A percentile compares a stretch with the other conserved stretches of the same genome.
Evolutionary conservation across 2,329 filamentous ascomycete species (phyloP).

Genomic region (Capronia epimyces): DNA sequence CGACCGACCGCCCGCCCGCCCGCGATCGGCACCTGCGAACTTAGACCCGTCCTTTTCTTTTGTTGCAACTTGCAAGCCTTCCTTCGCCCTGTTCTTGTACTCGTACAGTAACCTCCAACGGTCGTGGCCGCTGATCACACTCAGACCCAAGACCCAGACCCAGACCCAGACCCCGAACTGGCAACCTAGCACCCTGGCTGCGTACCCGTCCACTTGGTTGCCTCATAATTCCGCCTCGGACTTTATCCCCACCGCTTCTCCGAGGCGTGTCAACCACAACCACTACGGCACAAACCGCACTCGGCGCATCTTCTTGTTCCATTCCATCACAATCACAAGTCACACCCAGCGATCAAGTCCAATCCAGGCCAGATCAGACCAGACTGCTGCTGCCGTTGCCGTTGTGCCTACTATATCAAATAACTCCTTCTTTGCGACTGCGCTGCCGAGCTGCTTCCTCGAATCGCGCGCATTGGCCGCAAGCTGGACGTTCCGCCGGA

Average conservation of each 20-base stretch:
- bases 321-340: background rate
- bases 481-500: background rate
- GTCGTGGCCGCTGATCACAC: no score
- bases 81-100: background rate
- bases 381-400: background rate
- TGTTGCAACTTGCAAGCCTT: background rate
- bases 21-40: background rate
- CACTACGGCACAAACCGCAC: background rate
- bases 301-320: background rate
- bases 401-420: no score
- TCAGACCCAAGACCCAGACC: no score
- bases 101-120: no score
- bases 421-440: no score
- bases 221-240: conserved; percentile 1
- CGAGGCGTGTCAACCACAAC: background rate
- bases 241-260: background rate
- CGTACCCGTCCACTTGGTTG: background rate
- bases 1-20: background rate
- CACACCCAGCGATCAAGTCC: background rate
- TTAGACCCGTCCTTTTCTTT: no score
- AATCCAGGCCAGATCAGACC: background rate
- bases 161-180: background rate
- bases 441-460: no score
- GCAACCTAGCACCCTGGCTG: background rate
- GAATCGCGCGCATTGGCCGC: background rate